Base-by-base conservation (phyloP, 164 flowering plant species). In the Amborella trichopoda region DNA sequence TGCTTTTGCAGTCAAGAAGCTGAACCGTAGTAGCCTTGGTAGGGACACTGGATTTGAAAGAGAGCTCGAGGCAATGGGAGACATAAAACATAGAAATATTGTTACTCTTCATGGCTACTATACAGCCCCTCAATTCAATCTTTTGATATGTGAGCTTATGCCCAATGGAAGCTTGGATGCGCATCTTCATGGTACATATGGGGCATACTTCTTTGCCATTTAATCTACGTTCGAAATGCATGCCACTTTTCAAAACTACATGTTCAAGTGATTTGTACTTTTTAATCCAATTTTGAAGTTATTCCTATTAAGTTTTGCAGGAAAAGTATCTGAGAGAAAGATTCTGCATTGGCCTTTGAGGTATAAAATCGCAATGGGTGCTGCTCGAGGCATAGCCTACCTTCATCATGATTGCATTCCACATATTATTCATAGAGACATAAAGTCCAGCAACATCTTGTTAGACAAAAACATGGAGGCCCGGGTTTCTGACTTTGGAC, bases 371-470 rank as follows among this genome's bases (percentile, higher is more conserved):
- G 95, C 95, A 39, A 41, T 91, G 40, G 96, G 96, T 5, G 77
- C 93, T 9, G 96, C 96, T 36, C 70, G 96, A 50, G 99, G 99
- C 39, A 60, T 91, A 40, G 52, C 93, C 3, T 91, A 91, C 66
- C 93, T 87, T 49, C 99, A 91, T 50, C 90, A 91, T 53, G 98
- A 91, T 56, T 91, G 98, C 52, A 77, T 91, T 32, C 96, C 99
- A 30, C 94, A 80, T 61, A 82, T 91, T 27, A 87, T 91, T 36
- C 99, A 91, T 50, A 71, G 99, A 62, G 99, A 91, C 55, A 91
- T 91, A 10, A 91, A 91, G 68, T 76, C 93, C 2, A 91, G 99
- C 69, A 91, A 91, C 39, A 87, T 91, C 40, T 60, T 91, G 53
- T 63, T 91, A 55, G 96, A 91, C 56, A 59, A 68, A 12, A 72